Conservation (phyloP, 2,329 filamentous ascomycete species). For the Hypoxylon sp. region DNA sequence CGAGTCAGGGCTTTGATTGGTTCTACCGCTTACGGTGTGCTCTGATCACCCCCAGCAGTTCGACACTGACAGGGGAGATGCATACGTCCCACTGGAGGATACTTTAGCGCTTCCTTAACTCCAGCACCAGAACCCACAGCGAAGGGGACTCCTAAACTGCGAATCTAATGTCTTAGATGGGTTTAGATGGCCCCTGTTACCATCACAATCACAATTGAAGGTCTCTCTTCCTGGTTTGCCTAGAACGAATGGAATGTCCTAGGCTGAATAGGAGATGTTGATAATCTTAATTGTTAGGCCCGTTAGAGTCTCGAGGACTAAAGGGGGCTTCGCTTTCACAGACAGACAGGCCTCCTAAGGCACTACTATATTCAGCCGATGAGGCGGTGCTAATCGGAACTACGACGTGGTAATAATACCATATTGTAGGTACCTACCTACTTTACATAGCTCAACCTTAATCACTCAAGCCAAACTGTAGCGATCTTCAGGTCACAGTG, state of each 20-base stretch:
- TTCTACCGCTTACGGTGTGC: slow-evolving; percentile 29
- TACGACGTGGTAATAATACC: slow-evolving; percentile 35
- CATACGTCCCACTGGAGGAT: slow-evolving; percentile 42
- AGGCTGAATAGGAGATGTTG: slow-evolving; percentile 17
- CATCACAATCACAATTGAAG: slow-evolving; percentile 41
- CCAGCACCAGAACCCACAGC: slow-evolving; percentile 19
- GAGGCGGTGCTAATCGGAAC: slow-evolving; percentile 42
- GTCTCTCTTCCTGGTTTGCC: slow-evolving; percentile 11
- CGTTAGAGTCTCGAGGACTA: slow-evolving; percentile 13
- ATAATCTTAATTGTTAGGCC: slow-evolving; percentile 19
- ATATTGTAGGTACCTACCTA: slow-evolving; percentile 7
- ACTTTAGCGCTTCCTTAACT: slow-evolving; percentile 40
- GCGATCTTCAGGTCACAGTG: slow-evolving; percentile 44
- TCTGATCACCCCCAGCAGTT: slow-evolving; percentile 35
- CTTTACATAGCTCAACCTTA: slow-evolving; percentile 24
- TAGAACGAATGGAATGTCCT: slow-evolving; percentile 35
- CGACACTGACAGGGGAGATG: slow-evolving; percentile 42
- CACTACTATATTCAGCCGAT: slow-evolving; percentile 26
- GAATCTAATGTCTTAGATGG: slow-evolving; percentile 40
- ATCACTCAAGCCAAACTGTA: slow-evolving; percentile 29
- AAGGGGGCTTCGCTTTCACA: slow-evolving; percentile 13
- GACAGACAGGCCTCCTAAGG: slow-evolving; percentile 20
- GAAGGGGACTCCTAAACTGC: slow-evolving; percentile 31
- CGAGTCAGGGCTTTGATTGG: slow-evolving; percentile 40
- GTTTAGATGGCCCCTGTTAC: slow-evolving; percentile 35